phyloP scores from a whole-genome alignment of 192 early-diverging fungal species.

The Ambispora gerdemannii region DNA sequence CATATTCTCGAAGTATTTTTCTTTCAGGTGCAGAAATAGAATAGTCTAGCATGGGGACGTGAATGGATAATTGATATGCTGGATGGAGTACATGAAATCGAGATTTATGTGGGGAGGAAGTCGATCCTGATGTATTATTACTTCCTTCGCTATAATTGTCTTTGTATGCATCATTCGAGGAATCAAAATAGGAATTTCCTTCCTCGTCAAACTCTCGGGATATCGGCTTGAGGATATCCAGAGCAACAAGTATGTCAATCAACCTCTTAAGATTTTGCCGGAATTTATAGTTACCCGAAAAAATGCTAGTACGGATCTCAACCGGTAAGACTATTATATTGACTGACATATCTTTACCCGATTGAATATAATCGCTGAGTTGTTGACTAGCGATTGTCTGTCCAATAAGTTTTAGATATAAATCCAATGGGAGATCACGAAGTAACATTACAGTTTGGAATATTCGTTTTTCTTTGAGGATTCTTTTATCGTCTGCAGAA shows the following conservation, averaged over 20 bases:
- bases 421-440: constrained; percentile 32
- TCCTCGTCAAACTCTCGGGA: neutral
- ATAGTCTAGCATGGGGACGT: constrained; percentile 31
- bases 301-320: constrained; percentile 8
- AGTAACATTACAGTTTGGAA: constrained; percentile 34
- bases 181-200: constrained; percentile 15
- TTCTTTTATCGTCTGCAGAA: neutral
- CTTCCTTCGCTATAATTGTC: neutral
- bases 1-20: constrained; percentile 21
- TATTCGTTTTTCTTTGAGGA: constrained; percentile 13
- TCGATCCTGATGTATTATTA: neutral
- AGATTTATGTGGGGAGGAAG: neutral
- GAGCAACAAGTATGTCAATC: constrained; percentile 31
- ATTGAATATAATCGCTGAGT: constrained; percentile 28
- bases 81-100: constrained; percentile 4
- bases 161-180: neutral
- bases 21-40: constrained; percentile 19
- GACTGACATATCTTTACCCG: constrained; percentile 13
- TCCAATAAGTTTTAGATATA: constrained; percentile 41
- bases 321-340: constrained; percentile 18
- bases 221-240: constrained; percentile 27
- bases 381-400: constrained; percentile 22
- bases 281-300: constrained; percentile 30
- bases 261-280: constrained; percentile 26
- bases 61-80: constrained; percentile 26